Conservation (phyloP, 2,329 filamentous ascomycete genomes). For the Aspergillus texensis region DNA sequence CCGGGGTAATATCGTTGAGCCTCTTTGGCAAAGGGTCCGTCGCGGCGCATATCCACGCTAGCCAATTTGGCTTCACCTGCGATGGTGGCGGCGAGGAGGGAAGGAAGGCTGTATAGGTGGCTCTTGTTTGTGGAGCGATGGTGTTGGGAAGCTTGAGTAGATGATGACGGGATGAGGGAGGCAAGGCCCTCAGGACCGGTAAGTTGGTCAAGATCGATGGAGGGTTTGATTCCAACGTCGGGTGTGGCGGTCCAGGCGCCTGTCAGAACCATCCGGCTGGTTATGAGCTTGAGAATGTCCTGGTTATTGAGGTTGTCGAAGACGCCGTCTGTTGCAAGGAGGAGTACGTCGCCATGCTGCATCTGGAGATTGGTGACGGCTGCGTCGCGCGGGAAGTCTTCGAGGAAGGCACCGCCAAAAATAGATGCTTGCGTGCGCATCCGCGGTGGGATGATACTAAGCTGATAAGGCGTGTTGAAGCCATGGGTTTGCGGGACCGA, state of each 20-base stretch:
- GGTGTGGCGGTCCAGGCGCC: conserved; percentile 73
- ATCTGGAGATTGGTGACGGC: conserved; percentile 75
- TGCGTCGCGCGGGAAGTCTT: conserved; percentile 82
- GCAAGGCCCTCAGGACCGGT: conserved; percentile 52
- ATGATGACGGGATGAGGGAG: conserved; percentile 20
- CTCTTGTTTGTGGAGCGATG: conserved; percentile 21
- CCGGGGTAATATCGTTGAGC: conserved; percentile 84
- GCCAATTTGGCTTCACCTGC: conserved; percentile 81
- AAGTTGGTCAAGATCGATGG: conserved; percentile 59
- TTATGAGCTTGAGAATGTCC: conserved; percentile 81
- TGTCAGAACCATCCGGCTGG: conserved; percentile 70
- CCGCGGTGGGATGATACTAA: conserved; percentile 81
- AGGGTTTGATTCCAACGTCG: conserved; percentile 64
- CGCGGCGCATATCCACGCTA: conserved; percentile 76
- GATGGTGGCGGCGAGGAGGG: conserved; percentile 75
- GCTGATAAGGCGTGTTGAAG: conserved; percentile 96
- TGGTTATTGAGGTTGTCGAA: conserved; percentile 95
- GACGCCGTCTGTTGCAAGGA: conserved; percentile 92
- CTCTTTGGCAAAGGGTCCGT: conserved; percentile 94
- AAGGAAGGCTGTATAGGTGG: conserved; percentile 65
- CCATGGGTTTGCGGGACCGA: conserved; percentile 90
- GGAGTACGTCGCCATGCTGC: conserved; percentile 87
- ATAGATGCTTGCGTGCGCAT: conserved; percentile 78
- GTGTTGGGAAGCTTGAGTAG: conserved; percentile 8
- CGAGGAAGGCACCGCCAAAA: conserved; percentile 80